These are phyloP conservation scores for Myriosclerotinia duriaeana DNA, from an alignment of 2,329 filamentous ascomycete species.

Conservation along the genomic window DNA sequence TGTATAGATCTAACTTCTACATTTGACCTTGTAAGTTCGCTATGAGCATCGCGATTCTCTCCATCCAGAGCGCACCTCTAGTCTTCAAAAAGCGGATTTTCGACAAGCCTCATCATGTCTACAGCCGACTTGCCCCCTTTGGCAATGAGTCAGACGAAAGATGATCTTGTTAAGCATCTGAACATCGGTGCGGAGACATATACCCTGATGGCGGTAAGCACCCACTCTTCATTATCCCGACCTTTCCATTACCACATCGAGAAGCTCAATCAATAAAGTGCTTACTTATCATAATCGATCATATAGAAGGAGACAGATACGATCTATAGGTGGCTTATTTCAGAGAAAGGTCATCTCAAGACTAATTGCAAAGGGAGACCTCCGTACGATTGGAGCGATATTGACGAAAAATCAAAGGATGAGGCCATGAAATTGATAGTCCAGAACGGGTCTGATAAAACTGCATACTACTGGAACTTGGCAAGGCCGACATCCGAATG, in stretches of 20 bases:
- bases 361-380: constrained; percentile 37
- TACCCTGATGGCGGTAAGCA: constrained; percentile 39
- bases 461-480: constrained; percentile 38
- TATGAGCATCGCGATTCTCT: constrained; percentile 10
- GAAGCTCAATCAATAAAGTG: constrained; percentile 26
- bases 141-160: constrained; percentile 40
- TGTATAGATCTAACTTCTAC: constrained; percentile 3
- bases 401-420: constrained; percentile 39
- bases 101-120: constrained; percentile 17
- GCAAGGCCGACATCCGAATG: constrained; percentile 31
- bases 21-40: constrained; percentile 1
- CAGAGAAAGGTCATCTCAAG: constrained; percentile 37
- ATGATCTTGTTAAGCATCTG: constrained; percentile 38
- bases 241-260: neutral
- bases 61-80: constrained; percentile 16
- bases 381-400: constrained; percentile 41
- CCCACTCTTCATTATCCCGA: constrained; percentile 1
- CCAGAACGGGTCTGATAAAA: constrained; percentile 31
- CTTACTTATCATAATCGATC: constrained; percentile 30
- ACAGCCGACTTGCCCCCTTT: constrained; percentile 28
- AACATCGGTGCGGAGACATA: constrained; percentile 36
- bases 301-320: constrained; percentile 40
- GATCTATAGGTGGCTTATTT: constrained; percentile 39
- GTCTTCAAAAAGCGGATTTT: constrained; percentile 12
- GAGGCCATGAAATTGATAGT: constrained; percentile 37